Base-by-base conservation (phyloP, 2,329 filamentous ascomycete species). In the Colletotrichum echinochloae region DNA sequence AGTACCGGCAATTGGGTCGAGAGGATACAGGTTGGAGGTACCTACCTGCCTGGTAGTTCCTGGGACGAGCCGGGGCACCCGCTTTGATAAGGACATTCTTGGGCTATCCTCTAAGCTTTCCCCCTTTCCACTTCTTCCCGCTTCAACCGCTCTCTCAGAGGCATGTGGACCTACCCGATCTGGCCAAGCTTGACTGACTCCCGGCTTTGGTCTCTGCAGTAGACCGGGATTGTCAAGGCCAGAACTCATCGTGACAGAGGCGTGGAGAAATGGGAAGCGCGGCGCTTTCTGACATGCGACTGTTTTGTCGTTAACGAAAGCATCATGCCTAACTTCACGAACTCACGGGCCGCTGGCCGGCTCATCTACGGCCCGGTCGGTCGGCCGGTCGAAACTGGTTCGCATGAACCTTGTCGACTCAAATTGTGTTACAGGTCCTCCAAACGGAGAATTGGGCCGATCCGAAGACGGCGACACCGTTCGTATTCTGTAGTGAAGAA, bases 71-170 rank as follows among this genome's bases (percentile, higher is more conserved):
- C 35, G 59, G 49, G 65, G 39, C 33, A 55, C 59, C 41, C 44
- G 52, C 30, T n/a, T 30, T 46, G 57, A 55, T 39, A 37, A 61
- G n/a, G 30, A 35, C 14, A 41, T 49, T 60, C 46, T 51, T 41
- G 60, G 55, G 39, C 49, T 35, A 35, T 66, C 46, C 37, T 60
- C 49, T 60, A 39, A 54, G 46, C 46, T 46, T 59, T 60, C 66
- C 39, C 66, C 55, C 46, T 56, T 70, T 66, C 62, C 66, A 61
- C 56, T 49, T 60, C 56, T 49, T 60, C 61, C 66, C 44, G 57
- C 30, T 20, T 20, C 57, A 49, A 49, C 57, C 56, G 62, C 66
- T 37, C 66, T 49, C 48, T 16, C 46, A 61, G 41, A 33, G 41
- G 41, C 48, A 23, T 56, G 66, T 66, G 55, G 66, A 35, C 46